Base-by-base conservation (phyloP, 257 asterid genomes). In the Salvia rosmarinus region DNA sequence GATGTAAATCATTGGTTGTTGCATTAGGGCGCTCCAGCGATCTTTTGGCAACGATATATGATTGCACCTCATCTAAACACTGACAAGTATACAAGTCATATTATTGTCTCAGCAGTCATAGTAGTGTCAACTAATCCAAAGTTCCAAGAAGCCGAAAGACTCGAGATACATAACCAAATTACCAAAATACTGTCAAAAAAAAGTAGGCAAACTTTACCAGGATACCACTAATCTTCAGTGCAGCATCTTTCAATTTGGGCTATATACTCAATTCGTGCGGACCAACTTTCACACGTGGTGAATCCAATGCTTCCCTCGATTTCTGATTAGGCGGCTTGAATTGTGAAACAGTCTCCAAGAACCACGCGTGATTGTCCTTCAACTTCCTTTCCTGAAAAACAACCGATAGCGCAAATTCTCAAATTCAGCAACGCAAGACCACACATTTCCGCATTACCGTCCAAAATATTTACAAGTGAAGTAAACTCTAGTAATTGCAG, bases 11-110 rank as follows among this genome's bases (percentile, higher is more conserved):
- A 70, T 73, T 74, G 60, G 50, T 70, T 54, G 80, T 66, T 17
- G 80, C 73, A 68, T 69, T 61, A 32, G 73, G 78, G 54, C 67
- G 79, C 80, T 83, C 84, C 56, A 71, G 73, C 30, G 90, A 79
- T 89, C 99, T 89, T 75, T 85, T 67, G 39, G 85, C 95, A 64
- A 95, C 81, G 64, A 95, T 83, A 78, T 88, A 95, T 11, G 99
- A 85, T 65, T 95, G 99, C 80, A 95, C 95, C 85, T 95, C 99
- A 80, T 95, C 97, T 77, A 95, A 82, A 68, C 85, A 78, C 99
- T 94, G 86, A 72, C 64, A 81, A 57, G 69, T 23, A 77, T 14
- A 34, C 72, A 42, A 73, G 35, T 40, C 60, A 65, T 35, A 60
- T 60, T 68, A 76, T 50, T 47, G 55, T 46, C 77, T 66, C 77